A percentile compares a stretch with the other conserved stretches of the same genome.
Evolutionary conservation across 768 basidiomycete genomes (phyloP).

Genomic region (Butyriboletus loyo): DNA sequence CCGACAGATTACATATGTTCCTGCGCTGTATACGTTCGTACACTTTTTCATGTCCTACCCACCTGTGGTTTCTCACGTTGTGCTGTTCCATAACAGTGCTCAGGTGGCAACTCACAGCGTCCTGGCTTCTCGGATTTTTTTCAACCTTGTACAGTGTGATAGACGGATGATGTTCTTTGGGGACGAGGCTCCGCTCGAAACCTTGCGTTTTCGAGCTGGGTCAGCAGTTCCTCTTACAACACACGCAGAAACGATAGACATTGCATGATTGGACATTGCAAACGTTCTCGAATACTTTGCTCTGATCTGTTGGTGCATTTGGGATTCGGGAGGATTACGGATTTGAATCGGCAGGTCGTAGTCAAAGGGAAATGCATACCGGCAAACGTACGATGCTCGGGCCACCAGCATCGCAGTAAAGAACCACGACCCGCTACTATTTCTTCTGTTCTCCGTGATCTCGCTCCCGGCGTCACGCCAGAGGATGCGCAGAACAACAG

Average conservation of each 20-base stretch:
- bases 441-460: too few species aligned
- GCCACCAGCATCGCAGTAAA: too few species aligned
- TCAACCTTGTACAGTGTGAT: slow-evolving; percentile 22
- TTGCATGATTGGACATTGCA: neutral
- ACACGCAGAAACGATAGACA: neutral
- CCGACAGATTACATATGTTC: slow-evolving; percentile 9
- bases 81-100: slow-evolving; percentile 12
- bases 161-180: neutral
- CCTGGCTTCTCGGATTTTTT: slow-evolving; percentile 26
- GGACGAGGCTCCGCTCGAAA: neutral
- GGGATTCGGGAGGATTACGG: too few species aligned
- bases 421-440: too few species aligned
- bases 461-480: too few species aligned
- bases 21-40: slow-evolving; percentile 23
- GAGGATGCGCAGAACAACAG: too few species aligned
- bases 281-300: neutral
- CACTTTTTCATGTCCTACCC: neutral
- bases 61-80: slow-evolving; percentile 1
- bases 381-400: too few species aligned
- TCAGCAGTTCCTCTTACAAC: neutral
- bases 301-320: neutral
- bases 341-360: neutral
- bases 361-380: neutral
- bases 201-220: neutral
- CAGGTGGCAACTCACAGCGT: slow-evolving; percentile 28